Evolutionary conservation across 2,329 filamentous ascomycete genomes (phyloP).

Genomic region (Malbranchea cinnamomea): DNA sequence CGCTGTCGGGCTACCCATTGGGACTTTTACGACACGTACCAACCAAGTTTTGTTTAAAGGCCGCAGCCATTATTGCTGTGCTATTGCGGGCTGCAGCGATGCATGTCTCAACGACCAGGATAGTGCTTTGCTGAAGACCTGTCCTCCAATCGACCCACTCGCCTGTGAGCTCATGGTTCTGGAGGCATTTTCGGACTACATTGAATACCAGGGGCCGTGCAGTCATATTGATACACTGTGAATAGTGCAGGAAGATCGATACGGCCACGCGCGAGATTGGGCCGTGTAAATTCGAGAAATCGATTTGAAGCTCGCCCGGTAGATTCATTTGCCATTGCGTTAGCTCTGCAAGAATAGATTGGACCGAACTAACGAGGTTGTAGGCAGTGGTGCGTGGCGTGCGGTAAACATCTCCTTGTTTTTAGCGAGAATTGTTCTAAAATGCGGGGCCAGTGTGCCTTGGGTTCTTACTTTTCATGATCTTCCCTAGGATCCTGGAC

Average conservation of each 20-base stretch:
- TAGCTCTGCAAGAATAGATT: constrained; percentile 36
- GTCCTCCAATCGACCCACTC: constrained; percentile 29
- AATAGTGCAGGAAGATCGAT: constrained; percentile 40
- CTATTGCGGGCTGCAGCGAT: constrained; percentile 36
- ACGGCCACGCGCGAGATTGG: constrained; percentile 35
- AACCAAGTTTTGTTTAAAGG: constrained; percentile 35
- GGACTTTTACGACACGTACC: constrained; percentile 19
- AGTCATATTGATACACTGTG: constrained; percentile 45
- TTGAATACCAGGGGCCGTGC: constrained; percentile 39
- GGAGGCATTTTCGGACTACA: constrained; percentile 36
- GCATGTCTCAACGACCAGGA: constrained; percentile 38
- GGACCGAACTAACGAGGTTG: constrained; percentile 35
- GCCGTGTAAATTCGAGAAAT: constrained; percentile 29
- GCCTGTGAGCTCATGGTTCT: constrained; percentile 18
- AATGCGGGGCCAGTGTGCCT: too few species aligned
- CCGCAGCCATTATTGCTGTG: constrained; percentile 34
- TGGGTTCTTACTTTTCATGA: constrained; percentile 26
- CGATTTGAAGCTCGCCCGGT: constrained; percentile 34
- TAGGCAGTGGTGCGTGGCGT: constrained; percentile 33
- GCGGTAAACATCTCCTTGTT: constrained; percentile 37
- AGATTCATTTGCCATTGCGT: constrained; percentile 36
- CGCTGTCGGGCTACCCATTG: too few species aligned
- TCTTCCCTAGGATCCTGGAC: constrained; percentile 37
- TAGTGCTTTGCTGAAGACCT: constrained; percentile 34
- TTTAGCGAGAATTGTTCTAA: too few species aligned